Percentiles rank a stretch among this genome's conserved stretches.
Evolutionary conservation across 73 alveolate species (phyloP).

Genomic region (Diophrys appendiculata): DNA sequence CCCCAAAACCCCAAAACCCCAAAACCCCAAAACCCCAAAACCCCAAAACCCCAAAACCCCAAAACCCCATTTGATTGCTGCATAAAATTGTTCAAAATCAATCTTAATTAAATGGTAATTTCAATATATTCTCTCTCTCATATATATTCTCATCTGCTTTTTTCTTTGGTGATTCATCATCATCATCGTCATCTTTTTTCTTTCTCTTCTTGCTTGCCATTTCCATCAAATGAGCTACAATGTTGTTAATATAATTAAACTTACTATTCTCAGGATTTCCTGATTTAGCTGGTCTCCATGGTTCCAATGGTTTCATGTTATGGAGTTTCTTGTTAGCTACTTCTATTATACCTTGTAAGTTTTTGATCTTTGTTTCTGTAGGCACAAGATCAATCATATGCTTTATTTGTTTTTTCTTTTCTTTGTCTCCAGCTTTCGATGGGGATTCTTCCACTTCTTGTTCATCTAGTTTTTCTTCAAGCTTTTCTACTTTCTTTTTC

Average conservation of each 20-base stretch:
- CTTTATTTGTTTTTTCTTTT: conserved; percentile 6
- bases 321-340: conserved; percentile 26
- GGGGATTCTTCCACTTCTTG: conserved; percentile 4
- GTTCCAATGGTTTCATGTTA: conserved; percentile 58
- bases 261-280: conserved; percentile 28
- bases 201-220: conserved; percentile 41
- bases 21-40: too few relatives aligned
- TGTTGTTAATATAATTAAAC: background rate
- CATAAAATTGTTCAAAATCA: too few relatives aligned
- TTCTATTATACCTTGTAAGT: conserved; percentile 46
- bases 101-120: background rate
- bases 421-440: background rate
- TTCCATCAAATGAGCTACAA: conserved; percentile 44
- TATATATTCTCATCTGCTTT: background rate
- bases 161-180: too few relatives aligned
- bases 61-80: too few relatives aligned
- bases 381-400: conserved; percentile 60
- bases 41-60: too few relatives aligned
- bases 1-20: too few relatives aligned
- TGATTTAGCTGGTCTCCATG: conserved; percentile 62
- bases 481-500: conserved; percentile 72
- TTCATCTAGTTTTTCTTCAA: conserved; percentile 69
- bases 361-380: conserved; percentile 58
- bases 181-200: conserved; percentile 42
- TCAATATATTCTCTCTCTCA: background rate